Evolutionary conservation across 2,329 filamentous ascomycete species (phyloP).

Genomic region (Fusarium stilboides): DNA sequence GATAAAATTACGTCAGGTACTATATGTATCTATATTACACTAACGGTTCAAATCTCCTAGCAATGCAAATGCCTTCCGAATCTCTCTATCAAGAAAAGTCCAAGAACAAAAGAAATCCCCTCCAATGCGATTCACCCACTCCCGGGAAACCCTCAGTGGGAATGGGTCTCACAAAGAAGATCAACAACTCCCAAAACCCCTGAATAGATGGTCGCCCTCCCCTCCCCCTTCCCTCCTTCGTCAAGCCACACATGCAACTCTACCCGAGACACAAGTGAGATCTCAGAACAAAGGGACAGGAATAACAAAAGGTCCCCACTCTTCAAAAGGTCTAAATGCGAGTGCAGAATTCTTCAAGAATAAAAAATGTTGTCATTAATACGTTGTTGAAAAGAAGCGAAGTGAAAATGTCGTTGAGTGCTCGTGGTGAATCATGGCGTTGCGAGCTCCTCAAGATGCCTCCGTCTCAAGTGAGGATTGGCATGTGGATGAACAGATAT

Average conservation of each 20-base stretch:
- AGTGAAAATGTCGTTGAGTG: slow-evolving; percentile 33
- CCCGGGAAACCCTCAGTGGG: slow-evolving; percentile 16
- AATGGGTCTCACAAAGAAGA: slow-evolving; percentile 20
- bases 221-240: not conserved
- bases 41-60: slow-evolving; percentile 44
- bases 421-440: slow-evolving; percentile 33
- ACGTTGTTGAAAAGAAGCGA: slow-evolving; percentile 35
- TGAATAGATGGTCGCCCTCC: slow-evolving; percentile 17
- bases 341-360: slow-evolving; percentile 31
- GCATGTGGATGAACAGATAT: slow-evolving; percentile 11
- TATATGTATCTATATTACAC: slow-evolving; percentile 44
- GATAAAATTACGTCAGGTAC: slow-evolving; percentile 42
- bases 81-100: slow-evolving; percentile 25
- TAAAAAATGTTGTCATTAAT: slow-evolving; percentile 39
- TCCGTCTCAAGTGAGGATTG: not conserved
- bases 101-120: slow-evolving; percentile 39
- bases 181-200: slow-evolving; percentile 24
- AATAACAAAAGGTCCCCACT: not conserved
- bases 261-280: not conserved
- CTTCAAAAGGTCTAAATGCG: slow-evolving; percentile 30
- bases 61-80: slow-evolving; percentile 41
- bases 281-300: not conserved
- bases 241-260: not conserved
- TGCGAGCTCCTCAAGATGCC: slow-evolving; percentile 6
- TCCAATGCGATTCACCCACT: slow-evolving; percentile 18